Evolutionary conservation across 345 rosid genomes (phyloP), one percentile per base, ranked within the genome.

Genomic region (Brassica incana): DNA sequence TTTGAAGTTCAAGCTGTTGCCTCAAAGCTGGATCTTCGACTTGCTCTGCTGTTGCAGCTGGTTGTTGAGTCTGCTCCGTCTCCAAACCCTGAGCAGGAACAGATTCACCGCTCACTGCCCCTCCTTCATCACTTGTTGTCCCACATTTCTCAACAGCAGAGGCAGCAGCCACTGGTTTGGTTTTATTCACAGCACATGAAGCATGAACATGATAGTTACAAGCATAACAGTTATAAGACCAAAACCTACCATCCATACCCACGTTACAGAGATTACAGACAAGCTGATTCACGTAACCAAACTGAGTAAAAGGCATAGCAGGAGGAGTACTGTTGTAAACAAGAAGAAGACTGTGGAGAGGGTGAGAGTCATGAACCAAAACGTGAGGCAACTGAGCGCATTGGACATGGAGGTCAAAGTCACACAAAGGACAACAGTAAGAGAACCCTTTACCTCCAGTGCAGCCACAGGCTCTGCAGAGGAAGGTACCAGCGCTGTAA

Each of bases 181-280:
- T 67, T 45, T 59, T 45, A 67, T 62, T 68, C 52, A 77, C 60
- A 56, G 74, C 82, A 73, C 85, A 84, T 8, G 77, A 77, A 71
- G 85, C 68, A 77, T 82, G 85, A 2, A 68, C 12, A 15, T 80
- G 70, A 60, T 73, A 85, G 73, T 54, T 74, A 32, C 84, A 80
- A 77, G 75, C 84, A 74, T 60, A 77, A 77, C 87, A 85, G 52
- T 82, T 82, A 45, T 82, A 85, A 33, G 83, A 82, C 87, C 87
- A 82, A 63, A 80, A 67, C 73, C 84, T 85, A 32, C 60, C 66
- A 62, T 85, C 85, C 79, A 77, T 56, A 11, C 10, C 60, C 43
- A 73, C 11, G 23, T 82, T 71, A 71, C 82, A 85, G 0, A 85
- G 61, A 72, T 50, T 63, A 23, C 81, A 72, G 9, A 83, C 61